A percentile compares a stretch with the other conserved stretches of the same genome.
Evolutionary conservation across 2,329 filamentous ascomycete species (phyloP).

Genomic region (Diplodia seriata): DNA sequence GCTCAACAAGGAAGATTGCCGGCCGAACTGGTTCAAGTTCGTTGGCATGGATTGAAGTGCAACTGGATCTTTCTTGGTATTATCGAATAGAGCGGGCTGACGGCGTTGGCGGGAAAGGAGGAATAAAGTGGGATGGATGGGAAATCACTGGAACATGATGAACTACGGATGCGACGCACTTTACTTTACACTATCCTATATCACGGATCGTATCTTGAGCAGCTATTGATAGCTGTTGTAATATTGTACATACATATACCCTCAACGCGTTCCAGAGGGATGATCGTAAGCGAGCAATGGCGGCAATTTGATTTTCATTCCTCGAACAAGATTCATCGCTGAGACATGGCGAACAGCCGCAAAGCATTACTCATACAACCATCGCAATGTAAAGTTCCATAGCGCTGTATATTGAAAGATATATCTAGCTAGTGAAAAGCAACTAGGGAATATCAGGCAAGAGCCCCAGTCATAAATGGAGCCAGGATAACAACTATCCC

Average conservation of each 20-base stretch:
- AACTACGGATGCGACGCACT: background rate
- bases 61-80: background rate
- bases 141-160: conserved; percentile 6
- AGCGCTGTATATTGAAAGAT: no score
- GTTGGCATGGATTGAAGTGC: conserved; percentile 73
- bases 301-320: conserved; percentile 2
- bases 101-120: background rate
- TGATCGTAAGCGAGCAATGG: background rate
- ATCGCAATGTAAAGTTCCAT: no score
- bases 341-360: no score
- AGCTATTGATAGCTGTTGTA: conserved; percentile 11
- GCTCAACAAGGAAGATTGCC: conserved; percentile 89
- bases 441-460: no score
- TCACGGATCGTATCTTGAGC: background rate
- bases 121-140: background rate
- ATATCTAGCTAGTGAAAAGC: no score
- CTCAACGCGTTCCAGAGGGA: background rate
- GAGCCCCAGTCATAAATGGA: no score
- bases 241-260: conserved; percentile 15
- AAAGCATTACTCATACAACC: no score
- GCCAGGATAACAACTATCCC: no score
- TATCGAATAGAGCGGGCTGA: background rate
- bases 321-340: background rate
- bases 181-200: background rate
- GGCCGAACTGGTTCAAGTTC: conserved; percentile 97